Percentiles rank a stretch among this genome's conserved stretches.
Conservation (phyloP, 208 protist genomes). For the Crithidia thermophila region DNA sequence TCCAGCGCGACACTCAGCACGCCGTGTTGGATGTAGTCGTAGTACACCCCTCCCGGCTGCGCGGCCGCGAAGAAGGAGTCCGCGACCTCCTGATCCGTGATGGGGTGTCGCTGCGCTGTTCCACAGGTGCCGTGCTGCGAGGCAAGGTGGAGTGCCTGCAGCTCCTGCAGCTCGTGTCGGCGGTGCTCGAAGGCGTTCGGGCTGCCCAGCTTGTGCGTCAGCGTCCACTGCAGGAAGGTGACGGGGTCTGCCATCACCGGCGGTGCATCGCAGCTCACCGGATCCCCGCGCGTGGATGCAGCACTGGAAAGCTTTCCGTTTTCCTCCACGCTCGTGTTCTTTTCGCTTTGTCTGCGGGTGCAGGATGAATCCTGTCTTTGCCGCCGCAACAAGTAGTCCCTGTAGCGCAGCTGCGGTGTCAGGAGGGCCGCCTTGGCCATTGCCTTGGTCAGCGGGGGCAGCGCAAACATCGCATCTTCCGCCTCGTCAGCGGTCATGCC, state of each 20-base stretch:
- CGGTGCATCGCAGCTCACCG: no score
- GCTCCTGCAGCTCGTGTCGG: conserved; percentile 50
- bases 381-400: conserved; percentile 12
- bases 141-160: conserved; percentile 13
- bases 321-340: no score
- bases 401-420: conserved; percentile 24
- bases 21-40: conserved; percentile 70
- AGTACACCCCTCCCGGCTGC: conserved; percentile 67
- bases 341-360: no score
- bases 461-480: conserved; percentile 31
- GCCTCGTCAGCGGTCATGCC: conserved; percentile 26
- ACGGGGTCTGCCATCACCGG: conserved; percentile 34
- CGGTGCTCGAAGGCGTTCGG: conserved; percentile 66
- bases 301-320: no score
- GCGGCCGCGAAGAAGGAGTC: conserved; percentile 68
- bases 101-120: not conserved
- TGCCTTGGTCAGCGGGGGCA: conserved; percentile 4
- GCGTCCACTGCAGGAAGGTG: conserved; percentile 66
- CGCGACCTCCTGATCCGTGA: conserved; percentile 60
- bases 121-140: not conserved
- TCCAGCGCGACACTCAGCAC: conserved; percentile 58
- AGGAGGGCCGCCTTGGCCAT: not conserved
- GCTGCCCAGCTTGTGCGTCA: conserved; percentile 72
- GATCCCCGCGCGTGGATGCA: no score
- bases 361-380: conserved; percentile 1